These are phyloP conservation scores for Crithidia brevicula DNA, from an alignment of 208 protist genomes.

Conservation along the genomic window DNA sequence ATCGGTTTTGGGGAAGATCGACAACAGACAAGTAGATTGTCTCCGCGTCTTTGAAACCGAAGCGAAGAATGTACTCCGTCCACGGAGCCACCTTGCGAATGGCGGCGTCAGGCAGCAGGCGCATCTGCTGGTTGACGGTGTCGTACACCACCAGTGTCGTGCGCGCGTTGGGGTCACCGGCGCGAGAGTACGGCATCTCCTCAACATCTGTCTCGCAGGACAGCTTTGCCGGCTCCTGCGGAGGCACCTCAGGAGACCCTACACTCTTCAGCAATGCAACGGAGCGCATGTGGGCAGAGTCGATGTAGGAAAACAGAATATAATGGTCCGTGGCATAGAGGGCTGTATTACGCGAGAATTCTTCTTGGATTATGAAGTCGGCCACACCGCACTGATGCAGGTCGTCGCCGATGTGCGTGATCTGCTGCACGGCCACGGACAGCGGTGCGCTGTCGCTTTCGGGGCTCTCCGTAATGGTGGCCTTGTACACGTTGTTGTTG, in stretches of 20 bases:
- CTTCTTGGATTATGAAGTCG: constrained; percentile 93
- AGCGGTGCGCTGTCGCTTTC: constrained; percentile 29
- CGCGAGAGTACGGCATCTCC: constrained; percentile 79
- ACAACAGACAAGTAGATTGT: constrained; percentile 71
- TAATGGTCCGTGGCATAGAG: constrained; percentile 80
- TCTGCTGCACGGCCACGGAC: constrained; percentile 43
- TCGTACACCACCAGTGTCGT: constrained; percentile 71
- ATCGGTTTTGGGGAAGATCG: constrained; percentile 71
- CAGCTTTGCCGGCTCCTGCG: constrained; percentile 5
- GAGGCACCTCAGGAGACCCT: constrained; percentile 25
- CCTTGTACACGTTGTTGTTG: constrained; percentile 76
- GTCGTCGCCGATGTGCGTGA: constrained; percentile 73
- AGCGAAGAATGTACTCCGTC: constrained; percentile 85
- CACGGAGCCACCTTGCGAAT: constrained; percentile 50
- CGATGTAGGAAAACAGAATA: constrained; percentile 79
- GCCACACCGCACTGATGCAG: constrained; percentile 77
- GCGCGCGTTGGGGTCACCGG: constrained; percentile 76
- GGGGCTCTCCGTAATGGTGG: constrained; percentile 46
- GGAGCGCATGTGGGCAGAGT: constrained; percentile 67
- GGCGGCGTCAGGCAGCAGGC: constrained; percentile 51
- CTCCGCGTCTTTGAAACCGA: constrained; percentile 76
- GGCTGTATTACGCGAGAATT: constrained; percentile 89
- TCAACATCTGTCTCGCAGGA: constrained; percentile 40
- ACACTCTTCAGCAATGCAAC: constrained; percentile 58
- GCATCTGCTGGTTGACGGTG: constrained; percentile 27